Evolutionary conservation across 352 stramenopile genomes (phyloP), one percentile per base, ranked within the genome.

Genomic region (Phytophthora crassamura): DNA sequence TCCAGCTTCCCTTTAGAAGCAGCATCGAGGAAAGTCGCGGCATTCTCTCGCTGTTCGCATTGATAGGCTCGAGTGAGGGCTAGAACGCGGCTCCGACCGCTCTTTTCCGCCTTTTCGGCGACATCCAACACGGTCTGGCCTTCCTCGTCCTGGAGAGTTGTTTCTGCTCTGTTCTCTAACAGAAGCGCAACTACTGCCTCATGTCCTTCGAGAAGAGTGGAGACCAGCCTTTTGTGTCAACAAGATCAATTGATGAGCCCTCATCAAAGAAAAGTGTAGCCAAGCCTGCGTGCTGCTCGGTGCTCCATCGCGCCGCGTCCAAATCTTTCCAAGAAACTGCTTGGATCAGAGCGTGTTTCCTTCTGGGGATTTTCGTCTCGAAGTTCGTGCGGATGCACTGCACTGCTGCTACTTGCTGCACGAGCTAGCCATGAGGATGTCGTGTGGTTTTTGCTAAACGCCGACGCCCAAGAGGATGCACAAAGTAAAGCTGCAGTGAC

Each of bases 21-120:
- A 18, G 42, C 42, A 14, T 50, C 42, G 11, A 50, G 12, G 11
- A 50, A 50, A 1, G 12, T 12, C 10, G 42, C 42, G 16, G 42
- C 42, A 10, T 50, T 35, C 6, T 50, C 42, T 3, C 42, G 22
- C 16, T 22, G 42, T 14, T 16, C 22, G 11, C 42, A 14, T 16
- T 50, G 18, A 22, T 50, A 50, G 2, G 42, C 18, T 16, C 42
- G 42, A n/a, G 34, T 10, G 42, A 50, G 42, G 18, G 42, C 22
- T 14, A 50, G 42, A 20, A 50, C 22, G 12, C 42, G 42, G 14
- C 18, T 50, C 18, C 22, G 9, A 20, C 42, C 42, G 22, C 42
- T 50, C 34, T 50, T 50, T 22, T 50, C 42, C 20, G n/a, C n/a
- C n/a, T n/a, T n/a, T n/a, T n/a, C n/a, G n/a, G 42, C 42, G 22